Evolutionary conservation across 129 eudicot genomes (phyloP).

Genomic region (Tanacetum coccineum): DNA sequence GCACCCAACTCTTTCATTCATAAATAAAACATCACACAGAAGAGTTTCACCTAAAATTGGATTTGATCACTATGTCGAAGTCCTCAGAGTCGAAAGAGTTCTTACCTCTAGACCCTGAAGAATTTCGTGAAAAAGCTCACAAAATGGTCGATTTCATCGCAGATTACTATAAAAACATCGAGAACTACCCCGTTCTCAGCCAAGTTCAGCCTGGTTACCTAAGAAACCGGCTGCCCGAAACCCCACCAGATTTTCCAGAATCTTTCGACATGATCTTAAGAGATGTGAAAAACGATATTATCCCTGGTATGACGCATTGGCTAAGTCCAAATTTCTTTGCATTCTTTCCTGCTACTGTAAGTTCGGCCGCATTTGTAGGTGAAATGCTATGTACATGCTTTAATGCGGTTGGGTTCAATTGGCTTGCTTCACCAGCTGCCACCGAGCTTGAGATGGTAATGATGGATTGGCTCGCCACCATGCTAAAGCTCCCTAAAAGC

Average conservation of each 20-base stretch:
- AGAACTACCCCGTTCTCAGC: slow-evolving; percentile 31
- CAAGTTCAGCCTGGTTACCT: slow-evolving; percentile 41
- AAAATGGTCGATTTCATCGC: slow-evolving; percentile 34
- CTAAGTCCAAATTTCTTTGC: slow-evolving; percentile 46
- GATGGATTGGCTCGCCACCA: slow-evolving; percentile 44
- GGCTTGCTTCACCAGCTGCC: slow-evolving; percentile 49
- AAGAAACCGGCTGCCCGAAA: slow-evolving; percentile 25
- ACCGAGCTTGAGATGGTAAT: slow-evolving; percentile 50
- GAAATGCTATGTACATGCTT: slow-evolving; percentile 49
- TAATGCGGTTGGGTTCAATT: slow-evolving; percentile 41
- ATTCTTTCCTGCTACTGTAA: slow-evolving; percentile 39
- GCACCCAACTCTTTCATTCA: too few species aligned
- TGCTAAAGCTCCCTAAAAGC: slow-evolving; percentile 38
- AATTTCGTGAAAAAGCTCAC: slow-evolving; percentile 40
- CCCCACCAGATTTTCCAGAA: slow-evolving; percentile 36
- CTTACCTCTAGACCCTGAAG: slow-evolving; percentile 35
- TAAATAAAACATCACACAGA: too few species aligned
- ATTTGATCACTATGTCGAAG: background rate
- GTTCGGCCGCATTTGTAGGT: slow-evolving; percentile 44
- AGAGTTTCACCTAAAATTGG: background rate
- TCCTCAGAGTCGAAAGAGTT: slow-evolving; percentile 15
- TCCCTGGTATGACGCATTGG: slow-evolving; percentile 55
- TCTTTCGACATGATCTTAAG: slow-evolving; percentile 28
- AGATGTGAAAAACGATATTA: slow-evolving; percentile 30
- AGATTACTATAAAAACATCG: slow-evolving; percentile 35